These are phyloP conservation scores for Plasmodium berghei DNA, from an alignment of 169 alveolate genomes.

Conservation along the genomic window DNA sequence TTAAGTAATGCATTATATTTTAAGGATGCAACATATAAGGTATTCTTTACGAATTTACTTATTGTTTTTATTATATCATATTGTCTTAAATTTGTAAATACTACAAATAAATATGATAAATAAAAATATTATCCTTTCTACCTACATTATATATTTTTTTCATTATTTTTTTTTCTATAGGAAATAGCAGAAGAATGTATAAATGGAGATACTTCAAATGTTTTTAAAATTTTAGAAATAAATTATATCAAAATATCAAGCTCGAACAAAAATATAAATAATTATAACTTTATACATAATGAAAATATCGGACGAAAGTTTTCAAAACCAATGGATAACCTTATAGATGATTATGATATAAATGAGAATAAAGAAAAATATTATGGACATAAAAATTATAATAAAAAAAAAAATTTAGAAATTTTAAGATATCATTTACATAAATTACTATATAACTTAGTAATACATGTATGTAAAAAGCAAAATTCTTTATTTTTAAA, in stretches of 20 bases:
- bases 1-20: conserved; percentile 48
- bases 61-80: not conserved
- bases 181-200: not conserved
- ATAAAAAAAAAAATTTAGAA: conserved; percentile 31
- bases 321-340: not conserved
- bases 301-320: too few relatives aligned
- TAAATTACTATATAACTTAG: conserved; percentile 59
- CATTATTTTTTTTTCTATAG: not conserved
- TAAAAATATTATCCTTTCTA: not conserved
- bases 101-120: not conserved
- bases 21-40: conserved; percentile 63
- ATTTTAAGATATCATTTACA: conserved; percentile 60
- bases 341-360: not conserved
- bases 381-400: not conserved
- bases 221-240: not conserved
- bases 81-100: not conserved
- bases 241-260: not conserved
- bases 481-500: conserved; percentile 44
- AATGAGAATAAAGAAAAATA: not conserved
- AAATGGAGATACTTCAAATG: not conserved
- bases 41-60: not conserved
- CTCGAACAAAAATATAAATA: not conserved
- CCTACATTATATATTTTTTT: too few relatives aligned
- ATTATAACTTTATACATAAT: not conserved
- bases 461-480: conserved; percentile 68